These are phyloP conservation scores for Quercus alba DNA, from an alignment of 306 rosid genomes.

Conservation along the genomic window DNA sequence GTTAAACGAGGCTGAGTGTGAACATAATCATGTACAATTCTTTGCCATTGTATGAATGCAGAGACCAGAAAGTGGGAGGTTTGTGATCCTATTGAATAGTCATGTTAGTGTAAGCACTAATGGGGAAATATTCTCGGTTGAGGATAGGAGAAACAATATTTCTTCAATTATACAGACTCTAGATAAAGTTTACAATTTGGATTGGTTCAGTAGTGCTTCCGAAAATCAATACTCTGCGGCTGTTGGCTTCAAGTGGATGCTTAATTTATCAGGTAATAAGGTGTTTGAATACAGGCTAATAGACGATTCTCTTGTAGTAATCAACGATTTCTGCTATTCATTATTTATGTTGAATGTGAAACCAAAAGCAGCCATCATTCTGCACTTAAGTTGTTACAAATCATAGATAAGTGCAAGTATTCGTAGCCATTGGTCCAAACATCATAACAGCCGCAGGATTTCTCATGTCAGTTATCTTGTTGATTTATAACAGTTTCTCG, in stretches of 20 bases:
- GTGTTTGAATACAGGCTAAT: not conserved
- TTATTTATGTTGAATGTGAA: not conserved
- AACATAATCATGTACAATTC: slow-evolving; percentile 67
- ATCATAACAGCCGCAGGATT: not conserved
- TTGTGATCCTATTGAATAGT: slow-evolving; percentile 85
- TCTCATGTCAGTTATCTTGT: not conserved
- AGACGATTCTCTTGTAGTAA: not conserved
- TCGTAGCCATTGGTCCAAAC: not conserved
- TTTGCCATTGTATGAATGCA: slow-evolving; percentile 84
- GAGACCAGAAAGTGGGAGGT: slow-evolving; percentile 96
- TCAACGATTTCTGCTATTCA: not conserved
- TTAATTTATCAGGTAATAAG: slow-evolving; percentile 66
- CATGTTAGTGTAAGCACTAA: slow-evolving; percentile 79
- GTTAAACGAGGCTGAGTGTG: slow-evolving; percentile 68
- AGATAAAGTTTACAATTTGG: slow-evolving; percentile 81
- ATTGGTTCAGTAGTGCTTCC: slow-evolving; percentile 94
- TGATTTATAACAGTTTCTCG: not conserved
- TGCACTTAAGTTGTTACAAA: not conserved
- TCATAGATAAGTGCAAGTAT: not conserved
- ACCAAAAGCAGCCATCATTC: not conserved
- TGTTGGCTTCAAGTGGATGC: slow-evolving; percentile 98
- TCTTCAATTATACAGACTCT: slow-evolving; percentile 69
- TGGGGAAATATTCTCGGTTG: slow-evolving; percentile 81
- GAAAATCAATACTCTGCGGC: slow-evolving; percentile 92
- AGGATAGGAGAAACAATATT: slow-evolving; percentile 60